Percentiles rank a stretch among this genome's conserved stretches.
These are phyloP conservation scores for Phyllosticta paracitricarpa DNA, from an alignment of 2,329 filamentous ascomycete species.

Conservation along the genomic window DNA sequence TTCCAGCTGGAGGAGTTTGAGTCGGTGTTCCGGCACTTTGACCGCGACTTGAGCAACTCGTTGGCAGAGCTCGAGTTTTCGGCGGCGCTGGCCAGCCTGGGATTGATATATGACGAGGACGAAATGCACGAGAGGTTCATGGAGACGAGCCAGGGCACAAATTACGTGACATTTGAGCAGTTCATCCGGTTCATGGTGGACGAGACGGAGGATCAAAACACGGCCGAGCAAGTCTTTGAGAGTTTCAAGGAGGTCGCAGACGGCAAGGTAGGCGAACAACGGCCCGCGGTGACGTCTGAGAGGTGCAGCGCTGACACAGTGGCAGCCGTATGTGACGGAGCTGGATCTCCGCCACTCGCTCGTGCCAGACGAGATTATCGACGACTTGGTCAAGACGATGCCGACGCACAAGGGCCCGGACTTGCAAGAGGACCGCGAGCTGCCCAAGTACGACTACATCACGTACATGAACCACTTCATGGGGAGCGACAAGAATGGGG, in stretches of 20 bases:
- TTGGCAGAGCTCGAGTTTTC: constrained; percentile 92
- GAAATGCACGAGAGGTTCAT: constrained; percentile 96
- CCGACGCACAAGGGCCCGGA: constrained; percentile 77
- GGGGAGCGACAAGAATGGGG: constrained; percentile 14
- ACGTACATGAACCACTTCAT: constrained; percentile 80
- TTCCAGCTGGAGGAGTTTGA: constrained; percentile 99
- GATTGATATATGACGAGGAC: constrained; percentile 89
- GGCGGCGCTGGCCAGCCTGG: constrained; percentile 86
- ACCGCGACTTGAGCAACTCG: constrained; percentile 82
- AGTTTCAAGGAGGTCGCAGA: constrained; percentile 96
- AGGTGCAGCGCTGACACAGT: background rate
- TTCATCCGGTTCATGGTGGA: constrained; percentile 99
- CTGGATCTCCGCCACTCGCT: constrained; percentile 91
- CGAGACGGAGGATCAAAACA: constrained; percentile 97
- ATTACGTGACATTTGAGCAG: constrained; percentile 89
- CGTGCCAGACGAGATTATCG: constrained; percentile 94
- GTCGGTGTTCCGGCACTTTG: constrained; percentile 95
- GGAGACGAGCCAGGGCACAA: constrained; percentile 69
- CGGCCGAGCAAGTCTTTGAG: constrained; percentile 95
- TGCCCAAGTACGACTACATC: constrained; percentile 92
- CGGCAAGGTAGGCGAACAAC: constrained; percentile 55
- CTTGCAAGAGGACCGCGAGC: constrained; percentile 70
- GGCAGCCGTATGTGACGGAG: constrained; percentile 84
- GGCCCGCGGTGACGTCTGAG: background rate
- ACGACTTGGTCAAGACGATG: constrained; percentile 81